Evolutionary conservation across 148 eudicot species (phyloP), one percentile per base, ranked within the genome.

Genomic region (Chenopodium suecicum): DNA sequence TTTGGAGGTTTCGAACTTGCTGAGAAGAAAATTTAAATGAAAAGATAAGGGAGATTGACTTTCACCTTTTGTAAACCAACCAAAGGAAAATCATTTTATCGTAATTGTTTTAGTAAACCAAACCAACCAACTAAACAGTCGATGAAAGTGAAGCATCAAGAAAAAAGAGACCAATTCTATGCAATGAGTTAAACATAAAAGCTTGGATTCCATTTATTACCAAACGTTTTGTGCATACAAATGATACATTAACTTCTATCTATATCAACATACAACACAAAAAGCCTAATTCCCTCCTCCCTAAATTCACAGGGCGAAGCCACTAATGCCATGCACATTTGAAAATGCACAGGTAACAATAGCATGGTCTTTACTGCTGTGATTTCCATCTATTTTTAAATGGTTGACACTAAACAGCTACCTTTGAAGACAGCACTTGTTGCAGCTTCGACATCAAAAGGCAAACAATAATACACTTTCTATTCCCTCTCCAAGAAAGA

Each of bases 401-500:
- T 22, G 25, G n/a, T 62, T 20, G 5, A 41, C 44, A 41, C 44
- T 41, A 47, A 46, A 27, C 1, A 34, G 25, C 72, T 74, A 73
- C 60, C 4, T 73, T 4, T 19, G 17, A 46, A n/a, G 48, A 34
- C 60, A 73, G 4, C 76, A 10, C 11, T 44, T 13, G 41, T 29
- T 70, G 62, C 17, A 69, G 47, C 2, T 52, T 50, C 69, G 22
- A 52, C 4, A 27, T 47, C 34, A 9, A 31, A 25, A 47, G 52
- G 25, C n/a, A 46, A 54, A 75, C 4, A 13, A 23, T 56, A 41
- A 41, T 23, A 23, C 69, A 31, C 22, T 22, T 44, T 73, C 76
- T 78, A 86, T 20, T 86, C 87, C 54, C 83, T 89, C 11, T 89
- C 87, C 27, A 97, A 79, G 80, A 97, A 94, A 3, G 98, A 90